Evolutionary conservation across 1,284 basidiomycete species (phyloP).

Genomic region (Rhodotorula sp.): DNA sequence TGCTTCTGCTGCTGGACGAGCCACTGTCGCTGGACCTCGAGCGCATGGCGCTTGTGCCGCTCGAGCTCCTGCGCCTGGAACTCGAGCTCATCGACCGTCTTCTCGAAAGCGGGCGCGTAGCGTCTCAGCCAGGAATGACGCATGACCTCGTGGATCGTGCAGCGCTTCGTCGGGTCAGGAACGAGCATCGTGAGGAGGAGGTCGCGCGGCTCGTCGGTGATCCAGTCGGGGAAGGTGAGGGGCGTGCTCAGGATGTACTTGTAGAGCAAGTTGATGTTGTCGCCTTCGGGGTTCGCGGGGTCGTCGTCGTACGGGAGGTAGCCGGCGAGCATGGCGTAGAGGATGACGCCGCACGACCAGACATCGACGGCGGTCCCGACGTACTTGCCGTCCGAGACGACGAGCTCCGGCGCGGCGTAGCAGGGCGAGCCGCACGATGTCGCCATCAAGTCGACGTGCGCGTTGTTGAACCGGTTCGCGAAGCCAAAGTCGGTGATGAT

Average conservation of each 20-base stretch:
- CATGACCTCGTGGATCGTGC: constrained; percentile 73
- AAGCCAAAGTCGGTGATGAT: constrained; percentile 99
- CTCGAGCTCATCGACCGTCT: constrained; percentile 74
- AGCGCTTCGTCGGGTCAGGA: constrained; percentile 71
- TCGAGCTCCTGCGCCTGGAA: constrained; percentile 76
- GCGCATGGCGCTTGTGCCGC: constrained; percentile 60
- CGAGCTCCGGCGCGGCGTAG: constrained; percentile 98
- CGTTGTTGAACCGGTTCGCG: constrained; percentile 93
- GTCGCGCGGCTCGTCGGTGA: constrained; percentile 73
- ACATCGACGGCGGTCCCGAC: constrained; percentile 99
- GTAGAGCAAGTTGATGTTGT: constrained; percentile 99
- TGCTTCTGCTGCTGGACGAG: constrained; percentile 37
- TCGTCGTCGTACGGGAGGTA: constrained; percentile 99
- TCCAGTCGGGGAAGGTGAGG: constrained; percentile 89
- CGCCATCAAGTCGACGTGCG: constrained; percentile 90
- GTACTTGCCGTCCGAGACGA: constrained; percentile 95
- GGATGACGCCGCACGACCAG: constrained; percentile 98
- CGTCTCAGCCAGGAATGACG: constrained; percentile 75
- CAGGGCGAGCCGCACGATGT: constrained; percentile 97
- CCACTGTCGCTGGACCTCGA: constrained; percentile 40
- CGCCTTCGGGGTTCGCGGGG: constrained; percentile 95
- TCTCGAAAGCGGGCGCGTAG: constrained; percentile 66
- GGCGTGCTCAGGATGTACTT: constrained; percentile 98
- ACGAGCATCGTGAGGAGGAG: constrained; percentile 81
- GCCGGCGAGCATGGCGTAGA: constrained; percentile 98